Base-by-base conservation (phyloP, 2,329 filamentous ascomycete species). In the Aureobasidium sp. region DNA sequence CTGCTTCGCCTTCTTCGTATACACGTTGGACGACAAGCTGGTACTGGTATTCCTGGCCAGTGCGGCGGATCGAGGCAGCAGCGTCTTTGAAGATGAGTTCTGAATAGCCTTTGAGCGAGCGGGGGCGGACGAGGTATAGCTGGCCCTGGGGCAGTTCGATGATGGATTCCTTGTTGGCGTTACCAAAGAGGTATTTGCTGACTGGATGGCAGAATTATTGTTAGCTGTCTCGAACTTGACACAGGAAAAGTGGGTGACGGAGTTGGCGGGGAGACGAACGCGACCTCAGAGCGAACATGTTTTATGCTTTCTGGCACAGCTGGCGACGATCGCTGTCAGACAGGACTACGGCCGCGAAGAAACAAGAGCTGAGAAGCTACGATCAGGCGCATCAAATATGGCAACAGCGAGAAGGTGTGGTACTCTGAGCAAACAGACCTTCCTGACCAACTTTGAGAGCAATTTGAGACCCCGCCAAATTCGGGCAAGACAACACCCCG, bases 51-150 rank as follows among this genome's bases (percentile, higher is more conserved):
- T 97, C 91, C 74, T 96, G 92, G 22, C 90, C 92, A 17, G 94
- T 97, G 66, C 90, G 87, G 67, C 95, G 88, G 71, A 99, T 95
- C 66, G 88, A 91, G 59, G 93, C 91, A 51, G 91, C 89, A 42
- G 91, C 89, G 85, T 99, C 94, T 76, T 94, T 96, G 82, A 97
- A 99, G 76, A 99, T 71, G 73, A 97, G 91, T 76, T 99, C 94
- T 1, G 93, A 97, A 75, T 97, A 97, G 67, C 94, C 94, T 76
- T 99, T 99, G 62, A 93, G 91, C 8, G 93, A 97, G 55, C 91
- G 84, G 12, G 94, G 94, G 70, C 94, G 90, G 69, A 99, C 94
- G 68, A 99, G 88, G 76, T 97, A 99, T 48, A 99, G 90, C 76
- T 97, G 92, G 72, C 94, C 94, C 76, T 97, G 91, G 17, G 92